Evolutionary conservation across 2,329 filamentous ascomycete genomes (phyloP), one percentile per base, ranked within the genome.

Genomic region (Hymenoscyphus linearis): DNA sequence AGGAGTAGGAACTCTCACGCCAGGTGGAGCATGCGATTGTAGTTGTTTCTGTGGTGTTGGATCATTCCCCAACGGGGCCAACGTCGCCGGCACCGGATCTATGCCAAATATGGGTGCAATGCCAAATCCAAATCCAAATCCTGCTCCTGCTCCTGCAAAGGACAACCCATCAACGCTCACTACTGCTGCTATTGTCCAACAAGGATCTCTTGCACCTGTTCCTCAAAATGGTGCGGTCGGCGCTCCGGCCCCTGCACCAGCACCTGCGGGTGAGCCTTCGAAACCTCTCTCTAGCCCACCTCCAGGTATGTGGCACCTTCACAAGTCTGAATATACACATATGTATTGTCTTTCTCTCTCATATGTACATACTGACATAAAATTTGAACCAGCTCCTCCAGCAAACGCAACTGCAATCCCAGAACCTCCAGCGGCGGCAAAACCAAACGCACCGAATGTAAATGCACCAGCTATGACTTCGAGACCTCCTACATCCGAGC

Each of bases 21-120:
- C 63, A 22, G 63, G 62, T 26, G 67, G 67, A 7, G 59, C 59
- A 52, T 70, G 65, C 55, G 59, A 65, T 60, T 68, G 67, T 44
- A 52, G 59, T 44, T 69, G 67, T 61, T 58, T 67, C 37, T 69
- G 67, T 44, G 61, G 55, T 14, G 22, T 57, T 26, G 63, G 61
- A n/a, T 67, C 67, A n/a, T 69, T 69, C 62, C 44, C 44, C 9
- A 50, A 50, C 18, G 44, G 18, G 18, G 34, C 52, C 16, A 63
- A 61, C 22, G 25, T 50, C 9, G 55, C 13, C 31, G 58, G 56
- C 16, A 37, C n/a, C 12, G 37, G 47, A 6, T 34, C 34, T 18
- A 36, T 18, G 54, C 34, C 25, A 57, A 36, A 44, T 13, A 44
- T 47, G 25, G 36, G 36, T n/a, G 6, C 25, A 47, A 57, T 57